A percentile compares a stretch with the other conserved stretches of the same genome.
Evolutionary conservation across 495 filamentous ascomycete species (phyloP).

Genomic region (Penicillium robsamsonii): DNA sequence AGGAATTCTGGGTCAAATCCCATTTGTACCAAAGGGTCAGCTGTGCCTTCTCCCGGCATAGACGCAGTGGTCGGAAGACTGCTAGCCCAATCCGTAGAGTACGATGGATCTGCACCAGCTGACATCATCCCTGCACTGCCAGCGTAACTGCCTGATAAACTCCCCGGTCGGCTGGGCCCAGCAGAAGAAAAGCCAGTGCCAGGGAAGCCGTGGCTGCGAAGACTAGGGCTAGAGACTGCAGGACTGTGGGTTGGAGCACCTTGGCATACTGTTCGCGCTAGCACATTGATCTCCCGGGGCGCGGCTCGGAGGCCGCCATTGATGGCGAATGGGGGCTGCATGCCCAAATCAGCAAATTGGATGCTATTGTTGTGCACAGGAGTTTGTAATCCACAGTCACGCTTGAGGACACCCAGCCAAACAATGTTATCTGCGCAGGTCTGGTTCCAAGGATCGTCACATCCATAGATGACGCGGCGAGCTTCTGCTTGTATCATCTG

Average conservation of each 20-base stretch:
- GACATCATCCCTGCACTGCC: slow-evolving; percentile 38
- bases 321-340: slow-evolving; percentile 43
- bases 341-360: slow-evolving; percentile 36
- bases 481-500: slow-evolving; percentile 61
- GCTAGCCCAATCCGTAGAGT: slow-evolving; percentile 43
- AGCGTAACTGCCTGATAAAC: slow-evolving; percentile 41
- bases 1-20: slow-evolving; percentile 46
- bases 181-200: slow-evolving; percentile 38
- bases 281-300: slow-evolving; percentile 32
- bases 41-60: slow-evolving; percentile 25
- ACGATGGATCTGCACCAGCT: slow-evolving; percentile 26
- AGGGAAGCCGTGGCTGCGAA: slow-evolving; percentile 39
- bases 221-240: slow-evolving; percentile 31
- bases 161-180: slow-evolving; percentile 37
- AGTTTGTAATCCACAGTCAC: slow-evolving; percentile 53
- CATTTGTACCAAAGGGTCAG: slow-evolving; percentile 43
- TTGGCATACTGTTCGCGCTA: slow-evolving; percentile 26
- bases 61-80: slow-evolving; percentile 40
- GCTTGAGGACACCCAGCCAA: slow-evolving; percentile 67
- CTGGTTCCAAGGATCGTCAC: slow-evolving; percentile 69
- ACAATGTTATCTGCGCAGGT: slow-evolving; percentile 65
- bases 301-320: slow-evolving; percentile 31
- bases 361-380: slow-evolving; percentile 34
- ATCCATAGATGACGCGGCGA: slow-evolving; percentile 62
- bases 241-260: slow-evolving; percentile 29